Evolutionary conservation across 2,329 filamentous ascomycete species (phyloP).

Genomic region (Tolypocladium amazonense): DNA sequence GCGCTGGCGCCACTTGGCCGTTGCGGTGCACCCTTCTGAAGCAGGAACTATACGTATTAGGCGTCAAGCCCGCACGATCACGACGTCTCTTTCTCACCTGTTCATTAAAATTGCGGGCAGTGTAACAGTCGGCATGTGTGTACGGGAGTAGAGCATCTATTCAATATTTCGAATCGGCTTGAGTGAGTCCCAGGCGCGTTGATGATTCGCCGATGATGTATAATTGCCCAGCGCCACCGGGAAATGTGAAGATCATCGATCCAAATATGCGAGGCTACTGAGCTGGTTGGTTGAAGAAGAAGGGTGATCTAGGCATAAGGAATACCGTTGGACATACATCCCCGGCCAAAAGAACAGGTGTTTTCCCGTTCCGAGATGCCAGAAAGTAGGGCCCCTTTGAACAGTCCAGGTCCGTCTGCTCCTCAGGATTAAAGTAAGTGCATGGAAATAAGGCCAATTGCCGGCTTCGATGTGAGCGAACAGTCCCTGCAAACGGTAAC

Average conservation of each 20-base stretch:
- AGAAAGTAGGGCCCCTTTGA: not conserved
- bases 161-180: not conserved
- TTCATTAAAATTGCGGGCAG: not conserved
- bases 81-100: not conserved
- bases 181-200: not conserved
- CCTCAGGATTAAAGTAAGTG: not conserved
- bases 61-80: not conserved
- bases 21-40: not conserved
- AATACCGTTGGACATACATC: not conserved
- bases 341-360: not conserved
- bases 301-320: too few species aligned
- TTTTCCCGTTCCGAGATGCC: not conserved
- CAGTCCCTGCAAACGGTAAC: not conserved
- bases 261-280: too few species aligned
- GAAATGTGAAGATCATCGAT: not conserved
- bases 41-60: not conserved
- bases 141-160: not conserved
- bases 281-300: not conserved
- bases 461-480: not conserved
- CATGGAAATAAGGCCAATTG: not conserved
- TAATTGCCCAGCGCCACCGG: too few species aligned
- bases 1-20: not conserved
- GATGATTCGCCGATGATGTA: too few species aligned
- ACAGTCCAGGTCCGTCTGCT: not conserved
- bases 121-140: too few species aligned